Base-by-base conservation (phyloP, 2,329 filamentous ascomycete species). In the Neonectria sp. region DNA sequence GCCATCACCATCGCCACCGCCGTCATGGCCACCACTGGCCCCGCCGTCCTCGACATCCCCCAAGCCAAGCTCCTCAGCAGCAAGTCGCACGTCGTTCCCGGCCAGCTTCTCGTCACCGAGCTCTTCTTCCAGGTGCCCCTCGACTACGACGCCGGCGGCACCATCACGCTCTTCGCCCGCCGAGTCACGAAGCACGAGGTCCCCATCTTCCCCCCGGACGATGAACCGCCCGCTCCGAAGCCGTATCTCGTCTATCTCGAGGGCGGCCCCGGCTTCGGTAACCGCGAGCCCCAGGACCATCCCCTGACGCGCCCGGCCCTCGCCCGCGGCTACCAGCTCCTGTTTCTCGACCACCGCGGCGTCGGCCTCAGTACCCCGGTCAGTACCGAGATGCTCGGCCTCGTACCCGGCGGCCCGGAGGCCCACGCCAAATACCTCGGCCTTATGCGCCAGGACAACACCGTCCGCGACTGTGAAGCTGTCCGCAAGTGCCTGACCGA, bases 281-380 rank as follows among this genome's bases (percentile, higher is more conserved):
- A 93, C 76, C 85, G 88, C 6, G 85, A 91, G 56, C 95, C 95
- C 2, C 92, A 97, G 77, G 88, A 93, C 65, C 89, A 90, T 68
- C 84, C 90, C 8, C 88, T 94, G 77, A 92, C 93, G n/a, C 87
- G 90, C 35, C 84, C 86, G 33, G 86, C 94, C 63, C 86, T 98
- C 6, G 90, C 91, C 67, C 91, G 91, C 69, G 95, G 95, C 17
- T 98, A 97, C 77, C 93, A 97, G 79, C 84, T 94, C 52, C 87
- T 98, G 2, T 91, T 92, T 70, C 87, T 98, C n/a, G 95, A 98
- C 79, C 95, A 97, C 79, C 90, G 95, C 57, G 95, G 95, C 13
- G 97, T 94, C 3, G 95, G 95, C 1, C 83, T 97, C 57, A 97
- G 93, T 77, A 93, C 90, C 2, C 92, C 95, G 1, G 89, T 98